These are phyloP conservation scores for Hypoxylon rubiginosum DNA, from an alignment of 2,329 filamentous ascomycete species.

Conservation along the genomic window DNA sequence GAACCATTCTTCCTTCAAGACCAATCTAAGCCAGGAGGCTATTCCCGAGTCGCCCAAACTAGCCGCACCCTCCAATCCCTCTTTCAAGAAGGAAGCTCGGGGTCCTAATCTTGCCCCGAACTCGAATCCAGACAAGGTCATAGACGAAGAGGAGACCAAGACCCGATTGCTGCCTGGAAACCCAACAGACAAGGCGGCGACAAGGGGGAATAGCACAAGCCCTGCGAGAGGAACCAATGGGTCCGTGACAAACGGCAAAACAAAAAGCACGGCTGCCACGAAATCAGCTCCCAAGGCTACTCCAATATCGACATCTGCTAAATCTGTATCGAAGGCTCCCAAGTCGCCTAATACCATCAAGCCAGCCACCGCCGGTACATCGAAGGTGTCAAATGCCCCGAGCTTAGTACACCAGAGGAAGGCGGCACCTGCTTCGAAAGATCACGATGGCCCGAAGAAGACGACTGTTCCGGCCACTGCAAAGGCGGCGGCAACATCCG, in stretches of 20 bases:
- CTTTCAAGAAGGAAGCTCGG: constrained; percentile 45
- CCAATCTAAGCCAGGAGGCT: constrained; percentile 55
- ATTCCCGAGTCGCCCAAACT: constrained; percentile 60
- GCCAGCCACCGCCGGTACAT: constrained; percentile 55
- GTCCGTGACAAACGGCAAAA: constrained; percentile 40
- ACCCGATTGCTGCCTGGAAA: constrained; percentile 51
- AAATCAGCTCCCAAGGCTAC: constrained; percentile 43
- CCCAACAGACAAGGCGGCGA: constrained; percentile 48
- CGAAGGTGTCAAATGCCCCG: constrained; percentile 48
- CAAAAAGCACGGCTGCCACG: constrained; percentile 50
- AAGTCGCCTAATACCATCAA: constrained; percentile 57
- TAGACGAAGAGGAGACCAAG: constrained; percentile 56
- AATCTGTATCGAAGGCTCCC: constrained; percentile 52
- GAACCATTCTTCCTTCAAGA: constrained; percentile 49
- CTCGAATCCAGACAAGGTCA: constrained; percentile 57
- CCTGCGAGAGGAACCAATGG: constrained; percentile 35
- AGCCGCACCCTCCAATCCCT: constrained; percentile 39
- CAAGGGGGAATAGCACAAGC: constrained; percentile 38
- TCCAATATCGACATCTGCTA: constrained; percentile 48
- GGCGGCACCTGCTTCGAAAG: constrained; percentile 52
- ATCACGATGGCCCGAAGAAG: constrained; percentile 53
- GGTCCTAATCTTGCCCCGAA: constrained; percentile 51
- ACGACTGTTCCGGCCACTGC: constrained; percentile 45
- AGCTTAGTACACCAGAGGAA: constrained; percentile 56
- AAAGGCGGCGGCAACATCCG: constrained; percentile 52